phyloP scores from a whole-genome alignment of 169 alveolate species.

The Eimeria sp. region DNA sequence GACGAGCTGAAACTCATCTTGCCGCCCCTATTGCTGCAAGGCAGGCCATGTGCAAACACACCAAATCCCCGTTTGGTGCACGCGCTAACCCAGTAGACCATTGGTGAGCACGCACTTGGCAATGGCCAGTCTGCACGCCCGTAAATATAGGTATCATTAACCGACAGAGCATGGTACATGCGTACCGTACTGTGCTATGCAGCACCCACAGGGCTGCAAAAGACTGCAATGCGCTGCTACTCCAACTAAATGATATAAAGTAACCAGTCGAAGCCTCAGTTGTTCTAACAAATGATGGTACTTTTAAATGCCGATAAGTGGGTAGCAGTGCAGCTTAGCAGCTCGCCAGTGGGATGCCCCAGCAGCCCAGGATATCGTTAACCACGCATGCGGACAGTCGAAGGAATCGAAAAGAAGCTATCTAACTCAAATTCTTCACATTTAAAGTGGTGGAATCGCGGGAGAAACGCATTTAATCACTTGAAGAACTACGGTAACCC shows the following conservation, averaged over 20 bases:
- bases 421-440: neutral
- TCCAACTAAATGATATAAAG: neutral
- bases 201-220: no score
- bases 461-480: neutral
- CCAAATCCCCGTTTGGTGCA: no score
- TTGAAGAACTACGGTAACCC: neutral
- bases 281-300: neutral
- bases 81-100: no score
- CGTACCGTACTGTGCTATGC: no score
- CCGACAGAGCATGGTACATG: no score
- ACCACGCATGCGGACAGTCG: neutral
- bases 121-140: no score
- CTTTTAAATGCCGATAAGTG: neutral
- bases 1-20: no score
- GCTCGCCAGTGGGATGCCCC: neutral
- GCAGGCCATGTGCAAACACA: no score
- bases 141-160: no score
- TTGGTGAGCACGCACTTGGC: no score
- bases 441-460: neutral
- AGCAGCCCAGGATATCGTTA: neutral
- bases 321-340: neutral
- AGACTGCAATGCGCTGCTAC: neutral
- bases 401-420: neutral
- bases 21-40: no score
- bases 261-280: neutral